Conservation (phyloP, 257 asterid genomes). For the Paraleonurus japonicus region DNA sequence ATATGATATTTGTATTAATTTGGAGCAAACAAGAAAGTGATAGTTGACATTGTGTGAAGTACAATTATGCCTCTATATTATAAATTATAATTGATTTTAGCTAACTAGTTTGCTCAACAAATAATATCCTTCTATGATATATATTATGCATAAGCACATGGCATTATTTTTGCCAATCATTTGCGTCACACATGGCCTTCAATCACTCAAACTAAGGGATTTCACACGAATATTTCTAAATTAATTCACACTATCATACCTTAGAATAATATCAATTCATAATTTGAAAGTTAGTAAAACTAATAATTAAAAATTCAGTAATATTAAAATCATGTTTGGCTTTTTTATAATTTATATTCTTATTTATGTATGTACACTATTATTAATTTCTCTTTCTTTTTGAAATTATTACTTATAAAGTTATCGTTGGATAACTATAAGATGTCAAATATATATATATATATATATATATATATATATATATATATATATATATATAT, state of each 20-base stretch:
- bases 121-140: background rate
- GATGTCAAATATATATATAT: no score
- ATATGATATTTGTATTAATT: background rate
- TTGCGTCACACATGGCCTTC: constrained; percentile 19
- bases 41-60: background rate
- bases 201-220: background rate
- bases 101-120: background rate
- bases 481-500: no score
- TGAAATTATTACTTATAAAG: no score
- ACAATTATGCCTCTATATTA: background rate
- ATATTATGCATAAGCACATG: background rate
- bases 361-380: no score
- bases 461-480: no score
- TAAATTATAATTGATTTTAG: background rate
- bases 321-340: no score
- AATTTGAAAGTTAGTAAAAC: no score
- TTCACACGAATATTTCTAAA: background rate
- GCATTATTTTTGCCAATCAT: constrained; percentile 14
- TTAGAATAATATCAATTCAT: background rate
- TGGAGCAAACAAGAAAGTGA: background rate
- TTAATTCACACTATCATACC: background rate
- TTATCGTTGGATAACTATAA: no score
- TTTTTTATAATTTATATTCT: no score
- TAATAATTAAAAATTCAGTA: no score
- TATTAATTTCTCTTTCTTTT: no score